A percentile compares a stretch with the other conserved stretches of the same genome.
These are phyloP conservation scores for Keithomyces neogunnii DNA, from an alignment of 2,329 filamentous ascomycete species.

Conservation along the genomic window DNA sequence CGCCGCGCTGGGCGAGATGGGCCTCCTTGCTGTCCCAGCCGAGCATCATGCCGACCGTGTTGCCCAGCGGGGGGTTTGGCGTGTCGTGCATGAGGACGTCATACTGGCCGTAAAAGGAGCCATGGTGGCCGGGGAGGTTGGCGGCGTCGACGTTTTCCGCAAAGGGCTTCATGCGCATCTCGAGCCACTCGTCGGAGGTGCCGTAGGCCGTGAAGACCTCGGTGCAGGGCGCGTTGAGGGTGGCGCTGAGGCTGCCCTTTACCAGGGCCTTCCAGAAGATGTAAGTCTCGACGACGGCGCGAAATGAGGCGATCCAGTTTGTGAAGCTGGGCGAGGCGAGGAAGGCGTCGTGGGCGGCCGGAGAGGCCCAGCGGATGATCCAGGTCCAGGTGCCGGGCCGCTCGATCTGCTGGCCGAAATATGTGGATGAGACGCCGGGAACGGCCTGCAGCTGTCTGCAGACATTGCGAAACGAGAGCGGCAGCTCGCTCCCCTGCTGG, in stretches of 20 bases:
- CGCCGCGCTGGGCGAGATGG: slow-evolving; percentile 24
- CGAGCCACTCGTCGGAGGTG: slow-evolving; percentile 21
- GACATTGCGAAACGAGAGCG: slow-evolving; percentile 12
- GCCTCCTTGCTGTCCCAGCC: slow-evolving; percentile 32
- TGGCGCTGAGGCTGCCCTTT: slow-evolving; percentile 14
- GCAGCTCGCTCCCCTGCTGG: slow-evolving; percentile 14
- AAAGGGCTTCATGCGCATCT: slow-evolving; percentile 21
- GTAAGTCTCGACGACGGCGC: slow-evolving; percentile 19
- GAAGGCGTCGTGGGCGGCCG: slow-evolving; percentile 27
- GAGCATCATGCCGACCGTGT: slow-evolving; percentile 24
- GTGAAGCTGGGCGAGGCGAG: slow-evolving; percentile 30
- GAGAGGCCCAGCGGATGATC: slow-evolving; percentile 25
- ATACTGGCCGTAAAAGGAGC: slow-evolving; percentile 24
- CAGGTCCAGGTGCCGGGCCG: slow-evolving; percentile 22
- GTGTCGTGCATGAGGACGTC: slow-evolving; percentile 19
- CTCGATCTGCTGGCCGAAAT: slow-evolving; percentile 27
- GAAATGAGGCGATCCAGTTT: slow-evolving; percentile 29
- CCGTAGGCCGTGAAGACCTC: slow-evolving; percentile 29
- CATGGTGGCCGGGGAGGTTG: slow-evolving; percentile 21
- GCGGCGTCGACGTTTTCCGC: slow-evolving; percentile 14
- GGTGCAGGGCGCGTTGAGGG: slow-evolving; percentile 27
- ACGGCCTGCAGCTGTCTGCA: slow-evolving; percentile 20
- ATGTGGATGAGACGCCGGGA: slow-evolving; percentile 23
- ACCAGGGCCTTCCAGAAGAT: slow-evolving; percentile 15
- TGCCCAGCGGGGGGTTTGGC: slow-evolving; percentile 18